phyloP scores from a whole-genome alignment of 164 flowering plant species.

The Tetracentron sinense region DNA sequence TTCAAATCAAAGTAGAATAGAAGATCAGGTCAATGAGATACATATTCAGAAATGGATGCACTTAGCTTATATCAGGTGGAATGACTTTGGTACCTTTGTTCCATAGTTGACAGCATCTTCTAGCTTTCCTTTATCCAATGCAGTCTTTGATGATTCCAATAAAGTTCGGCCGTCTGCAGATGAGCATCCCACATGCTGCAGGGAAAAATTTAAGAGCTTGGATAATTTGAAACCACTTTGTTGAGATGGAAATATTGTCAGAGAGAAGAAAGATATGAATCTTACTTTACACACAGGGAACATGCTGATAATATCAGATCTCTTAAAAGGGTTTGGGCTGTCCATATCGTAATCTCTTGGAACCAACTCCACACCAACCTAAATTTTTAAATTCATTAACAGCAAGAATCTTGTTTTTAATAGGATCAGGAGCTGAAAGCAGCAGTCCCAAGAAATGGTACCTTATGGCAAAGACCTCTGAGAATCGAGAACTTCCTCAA shows the following conservation, averaged over 20 bases:
- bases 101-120: slow-evolving; percentile 85
- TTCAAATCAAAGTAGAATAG: slow-evolving; percentile 28
- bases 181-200: slow-evolving; percentile 77
- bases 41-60: background rate
- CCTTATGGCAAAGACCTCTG: slow-evolving; percentile 90
- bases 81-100: slow-evolving; percentile 52
- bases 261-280: slow-evolving; percentile 9
- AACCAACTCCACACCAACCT: slow-evolving; percentile 86
- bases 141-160: slow-evolving; percentile 79
- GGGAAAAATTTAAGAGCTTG: slow-evolving; percentile 12
- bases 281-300: slow-evolving; percentile 77
- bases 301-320: slow-evolving; percentile 69
- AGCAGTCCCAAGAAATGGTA: slow-evolving; percentile 16
- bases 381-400: slow-evolving; percentile 10
- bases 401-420: background rate
- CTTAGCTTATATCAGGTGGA: background rate
- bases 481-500: slow-evolving; percentile 77
- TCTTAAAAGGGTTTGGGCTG: slow-evolving; percentile 47
- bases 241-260: background rate
- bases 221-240: slow-evolving; percentile 1
- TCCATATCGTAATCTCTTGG: slow-evolving; percentile 85
- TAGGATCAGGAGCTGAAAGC: background rate
- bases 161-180: slow-evolving; percentile 84
- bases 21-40: slow-evolving; percentile 1
- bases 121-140: slow-evolving; percentile 89